Base-by-base conservation (phyloP, 495 filamentous ascomycete species). In the Penicillium daleae region DNA sequence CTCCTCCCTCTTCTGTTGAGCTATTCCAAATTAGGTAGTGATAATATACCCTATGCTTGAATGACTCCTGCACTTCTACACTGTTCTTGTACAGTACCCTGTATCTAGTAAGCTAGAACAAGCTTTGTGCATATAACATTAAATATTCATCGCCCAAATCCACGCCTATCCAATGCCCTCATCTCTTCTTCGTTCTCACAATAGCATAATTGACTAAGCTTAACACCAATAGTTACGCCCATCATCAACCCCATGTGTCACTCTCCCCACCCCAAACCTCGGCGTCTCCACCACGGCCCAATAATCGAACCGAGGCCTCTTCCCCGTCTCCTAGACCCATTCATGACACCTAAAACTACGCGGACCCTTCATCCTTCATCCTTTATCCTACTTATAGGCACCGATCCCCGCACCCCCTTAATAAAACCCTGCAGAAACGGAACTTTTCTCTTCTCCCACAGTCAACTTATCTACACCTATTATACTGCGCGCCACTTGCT, bases 41-140 rank as follows among this genome's bases (percentile, higher is more conserved):
- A 66, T 71, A 71, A 71, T 71, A 69, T 69, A 65, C 66, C 67
- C 63, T 66, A 13, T 60, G 57, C 54, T 51, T 50, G 35, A 61
- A 42, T 42, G 49, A 32, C n/a, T 52, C 22, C 12, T 17, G 7
- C 15, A 4, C 13, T 1, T 3, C 2, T 19, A 5, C 2, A n/a
- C 39, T 1, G 6, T 46, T 5, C 19, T 24, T 24, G 6, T 46
- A 46, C 6, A n/a, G 13, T 40, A 40, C 4, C 4, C 15, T 10
- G 5, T 49, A 9, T 24, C 42, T 35, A 35, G 0, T 35, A 35
- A 26, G 26, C n/a, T n/a, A n/a, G n/a, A n/a, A n/a, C n/a, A n/a
- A n/a, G n/a, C n/a, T 22, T 2, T 26, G 13, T 39, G 17, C 35
- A 50, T 50, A 21, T 50, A 3, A 4, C 29, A 31, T 4, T 31